phyloP scores from a whole-genome alignment of 768 basidiomycete genomes.

The Leccinum longicurvipes region DNA sequence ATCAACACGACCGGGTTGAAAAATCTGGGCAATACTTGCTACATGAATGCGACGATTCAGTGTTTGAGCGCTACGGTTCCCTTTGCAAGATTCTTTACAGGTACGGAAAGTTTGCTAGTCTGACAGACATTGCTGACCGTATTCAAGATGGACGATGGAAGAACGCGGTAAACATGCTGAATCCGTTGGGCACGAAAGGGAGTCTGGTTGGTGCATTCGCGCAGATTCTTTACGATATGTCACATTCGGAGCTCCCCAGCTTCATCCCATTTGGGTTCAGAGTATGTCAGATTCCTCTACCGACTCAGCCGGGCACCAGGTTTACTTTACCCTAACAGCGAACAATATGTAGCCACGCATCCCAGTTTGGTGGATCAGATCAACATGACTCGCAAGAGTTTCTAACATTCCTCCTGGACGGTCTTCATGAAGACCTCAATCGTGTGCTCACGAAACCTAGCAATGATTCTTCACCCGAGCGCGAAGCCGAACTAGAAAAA shows the following conservation, averaged over 20 bases:
- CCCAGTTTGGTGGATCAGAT: conserved; percentile 79
- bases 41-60: conserved; percentile 98
- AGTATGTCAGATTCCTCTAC: conserved; percentile 47
- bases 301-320: not conserved
- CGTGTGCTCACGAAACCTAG: conserved; percentile 71
- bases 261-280: conserved; percentile 81
- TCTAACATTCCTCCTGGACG: conserved; percentile 89
- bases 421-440: conserved; percentile 86
- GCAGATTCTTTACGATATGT: conserved; percentile 78
- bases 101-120: conserved; percentile 37
- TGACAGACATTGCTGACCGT: conserved; percentile 2
- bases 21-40: conserved; percentile 96
- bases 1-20: conserved; percentile 84
- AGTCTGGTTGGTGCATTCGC: conserved; percentile 79
- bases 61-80: conserved; percentile 94
- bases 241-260: conserved; percentile 82
- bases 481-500: conserved; percentile 85
- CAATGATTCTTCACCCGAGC: conserved; percentile 63
- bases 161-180: conserved; percentile 77
- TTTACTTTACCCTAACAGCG: conserved; percentile 40
- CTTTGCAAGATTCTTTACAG: conserved; percentile 88
- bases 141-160: conserved; percentile 73
- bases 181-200: conserved; percentile 87
- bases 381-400: conserved; percentile 99
- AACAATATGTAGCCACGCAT: conserved; percentile 54